Evolutionary conservation across 257 asterid species (phyloP).

Genomic region (Fraxinus americana): DNA sequence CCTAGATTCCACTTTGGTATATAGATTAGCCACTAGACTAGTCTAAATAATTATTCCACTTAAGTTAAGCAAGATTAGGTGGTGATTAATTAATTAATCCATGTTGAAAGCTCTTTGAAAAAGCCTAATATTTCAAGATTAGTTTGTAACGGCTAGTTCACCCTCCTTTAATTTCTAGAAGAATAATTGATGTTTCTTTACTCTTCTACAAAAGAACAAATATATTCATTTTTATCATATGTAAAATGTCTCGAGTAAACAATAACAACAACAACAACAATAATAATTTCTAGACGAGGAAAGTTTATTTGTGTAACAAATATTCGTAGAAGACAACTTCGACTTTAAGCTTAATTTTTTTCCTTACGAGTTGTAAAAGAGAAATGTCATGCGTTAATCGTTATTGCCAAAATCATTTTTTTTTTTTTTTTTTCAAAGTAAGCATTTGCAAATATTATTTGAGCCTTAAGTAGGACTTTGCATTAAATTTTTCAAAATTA

Average conservation of each 20-base stretch:
- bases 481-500: neutral
- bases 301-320: no score
- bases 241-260: no score
- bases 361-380: neutral
- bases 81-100: constrained; percentile 18
- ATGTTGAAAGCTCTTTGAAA: constrained; percentile 13
- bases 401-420: no score
- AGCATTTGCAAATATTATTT: no score
- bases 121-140: constrained; percentile 30
- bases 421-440: no score
- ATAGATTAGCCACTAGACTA: neutral
- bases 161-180: neutral
- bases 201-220: no score
- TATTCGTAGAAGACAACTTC: neutral
- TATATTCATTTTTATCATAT: no score
- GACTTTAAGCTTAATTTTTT: neutral
- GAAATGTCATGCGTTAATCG: neutral
- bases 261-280: no score
- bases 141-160: neutral
- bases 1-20: neutral
- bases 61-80: constrained; percentile 11
- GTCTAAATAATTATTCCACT: constrained; percentile 2
- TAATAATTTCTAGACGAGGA: no score
- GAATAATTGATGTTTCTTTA: neutral
- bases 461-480: neutral